A percentile compares a stretch with the other conserved stretches of the same genome.
Evolutionary conservation across 306 rosid genomes (phyloP).

Genomic region (Prunus dulcis): DNA sequence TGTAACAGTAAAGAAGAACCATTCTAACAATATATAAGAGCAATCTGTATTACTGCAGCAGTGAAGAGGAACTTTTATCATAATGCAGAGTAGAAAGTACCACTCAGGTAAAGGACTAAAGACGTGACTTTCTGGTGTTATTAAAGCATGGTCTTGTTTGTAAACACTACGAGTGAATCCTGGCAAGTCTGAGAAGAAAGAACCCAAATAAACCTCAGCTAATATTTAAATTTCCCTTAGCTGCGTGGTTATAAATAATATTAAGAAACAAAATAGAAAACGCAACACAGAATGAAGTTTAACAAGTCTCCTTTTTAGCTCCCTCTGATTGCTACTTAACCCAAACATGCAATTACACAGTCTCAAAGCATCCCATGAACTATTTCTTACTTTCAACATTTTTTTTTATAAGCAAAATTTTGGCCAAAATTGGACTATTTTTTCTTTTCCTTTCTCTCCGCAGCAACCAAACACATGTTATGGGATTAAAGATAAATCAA

Average conservation of each 20-base stretch:
- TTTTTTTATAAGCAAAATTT: neutral
- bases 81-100: conserved; percentile 36
- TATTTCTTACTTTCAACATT: neutral
- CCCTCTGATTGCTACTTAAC: neutral
- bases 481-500: neutral
- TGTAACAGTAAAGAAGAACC: conserved; percentile 29
- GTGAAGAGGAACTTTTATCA: conserved; percentile 20
- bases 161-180: conserved; percentile 95
- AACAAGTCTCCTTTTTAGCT: neutral
- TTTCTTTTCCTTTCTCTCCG: neutral
- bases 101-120: conserved; percentile 85
- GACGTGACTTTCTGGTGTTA: conserved; percentile 93
- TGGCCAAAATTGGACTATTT: neutral
- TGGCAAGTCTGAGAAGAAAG: conserved; percentile 68
- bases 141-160: conserved; percentile 76
- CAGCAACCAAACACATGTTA: neutral
- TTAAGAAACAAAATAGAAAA: neutral
- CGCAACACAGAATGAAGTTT: neutral
- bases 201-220: conserved; percentile 20
- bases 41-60: conserved; percentile 24
- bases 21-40: too few relatives aligned
- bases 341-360: neutral
- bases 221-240: conserved; percentile 8
- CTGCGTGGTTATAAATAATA: neutral
- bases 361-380: neutral